Base-by-base conservation (phyloP, 805 yeast species). In the Ogataea salicorniae region DNA sequence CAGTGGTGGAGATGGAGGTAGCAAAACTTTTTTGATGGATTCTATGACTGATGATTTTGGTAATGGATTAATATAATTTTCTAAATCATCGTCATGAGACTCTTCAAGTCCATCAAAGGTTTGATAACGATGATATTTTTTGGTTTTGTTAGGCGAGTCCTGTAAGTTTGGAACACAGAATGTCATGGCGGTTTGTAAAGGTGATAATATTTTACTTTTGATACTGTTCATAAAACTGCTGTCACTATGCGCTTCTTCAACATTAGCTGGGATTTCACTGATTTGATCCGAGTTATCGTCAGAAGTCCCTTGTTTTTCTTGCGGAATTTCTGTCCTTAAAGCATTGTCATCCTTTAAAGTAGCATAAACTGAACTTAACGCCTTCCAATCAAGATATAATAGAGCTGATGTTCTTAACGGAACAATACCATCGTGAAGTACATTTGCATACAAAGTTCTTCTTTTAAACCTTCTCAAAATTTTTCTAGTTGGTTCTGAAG, bases 381-480 rank as follows among this genome's bases (percentile, higher is more conserved):
- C 95, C 49, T 77, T 76, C 86, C 95, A 90, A 63, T 94, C 98
- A 14, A 94, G 65, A 59, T 84, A 92, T 26, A 92, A 66, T 45
- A 92, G 68, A 0, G 97, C 89, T 0, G 96, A 82, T 0, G 99
- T 94, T 44, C 98, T 71, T 56, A 94, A 70, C 0, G 99, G 98
- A 2, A 94, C 99, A 45, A 94, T 90, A 2, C 99, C 99, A 68
- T 94, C 99, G 64, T 94, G 84, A 17, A 87, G 73, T 0, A 87
- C 83, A 66, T 94, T 94, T 0, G 98, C 97, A 64, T 94, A 94
- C 0, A 86, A 70, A 0, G 97, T 89, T 52, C 97, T 73, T 50
- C 84, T 70, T 38, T 73, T 62, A 67, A 94, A 92, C 48, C 67
- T 66, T 48, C 78, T 76, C 49, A 92, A 73, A 0, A 85, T 72